Conservation (phyloP, 805 yeast genomes). For the Yamadazyma paraphyllophila region DNA sequence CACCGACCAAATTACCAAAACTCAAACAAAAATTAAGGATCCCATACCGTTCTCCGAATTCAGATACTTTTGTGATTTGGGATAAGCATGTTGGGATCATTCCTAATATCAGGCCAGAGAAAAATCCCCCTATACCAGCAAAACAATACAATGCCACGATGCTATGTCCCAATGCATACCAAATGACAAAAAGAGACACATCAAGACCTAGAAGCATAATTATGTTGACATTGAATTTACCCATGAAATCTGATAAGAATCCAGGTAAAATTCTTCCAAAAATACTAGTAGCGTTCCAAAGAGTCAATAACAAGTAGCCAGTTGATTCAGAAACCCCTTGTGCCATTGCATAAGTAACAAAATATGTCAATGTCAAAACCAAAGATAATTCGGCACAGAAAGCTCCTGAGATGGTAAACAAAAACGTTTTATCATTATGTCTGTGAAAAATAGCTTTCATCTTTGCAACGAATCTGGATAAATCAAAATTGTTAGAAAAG, state of each 20-base stretch:
- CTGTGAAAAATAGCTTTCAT: not conserved
- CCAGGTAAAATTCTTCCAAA: constrained; percentile 59
- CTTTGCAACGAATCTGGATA: not conserved
- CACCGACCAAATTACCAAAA: constrained; percentile 28
- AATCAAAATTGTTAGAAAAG: not conserved
- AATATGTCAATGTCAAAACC: constrained; percentile 51
- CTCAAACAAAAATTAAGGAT: constrained; percentile 28
- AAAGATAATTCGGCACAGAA: constrained; percentile 51
- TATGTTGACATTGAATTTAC: constrained; percentile 50
- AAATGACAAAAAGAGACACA: constrained; percentile 26
- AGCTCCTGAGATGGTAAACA: constrained; percentile 28
- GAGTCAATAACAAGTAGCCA: constrained; percentile 45
- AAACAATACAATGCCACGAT: constrained; percentile 28
- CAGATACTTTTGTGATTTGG: constrained; percentile 46
- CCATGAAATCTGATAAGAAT: constrained; percentile 49
- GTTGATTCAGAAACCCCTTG: constrained; percentile 45
- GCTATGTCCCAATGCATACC: constrained; percentile 33
- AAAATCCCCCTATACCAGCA: constrained; percentile 34
- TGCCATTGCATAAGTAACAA: constrained; percentile 55
- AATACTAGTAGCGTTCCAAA: constrained; percentile 46
- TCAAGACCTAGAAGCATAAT: constrained; percentile 26
- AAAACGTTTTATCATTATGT: constrained; percentile 19
- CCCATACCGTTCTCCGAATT: constrained; percentile 38
- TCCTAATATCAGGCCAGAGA: constrained; percentile 33
- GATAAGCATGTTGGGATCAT: constrained; percentile 53